phyloP scores from a whole-genome alignment of 345 rosid species.

The Brassica carinata region DNA sequence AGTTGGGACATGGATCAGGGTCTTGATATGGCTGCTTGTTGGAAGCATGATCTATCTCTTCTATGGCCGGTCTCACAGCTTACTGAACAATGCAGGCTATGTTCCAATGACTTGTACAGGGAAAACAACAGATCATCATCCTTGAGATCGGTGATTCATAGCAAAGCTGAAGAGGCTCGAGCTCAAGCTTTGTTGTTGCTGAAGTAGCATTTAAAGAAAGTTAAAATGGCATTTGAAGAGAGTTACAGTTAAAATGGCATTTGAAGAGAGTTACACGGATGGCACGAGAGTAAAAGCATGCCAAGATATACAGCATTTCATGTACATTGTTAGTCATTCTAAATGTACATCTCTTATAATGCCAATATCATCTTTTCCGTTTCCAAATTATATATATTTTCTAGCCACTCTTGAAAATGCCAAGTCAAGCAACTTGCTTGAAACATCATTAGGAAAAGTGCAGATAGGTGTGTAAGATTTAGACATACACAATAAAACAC shows the following conservation, averaged over 20 bases:
- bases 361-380: too few relatives aligned
- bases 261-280: slow-evolving; percentile 3
- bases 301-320: slow-evolving; percentile 13
- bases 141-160: slow-evolving; percentile 24
- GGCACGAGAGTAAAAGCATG: slow-evolving; percentile 12
- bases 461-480: slow-evolving; percentile 1
- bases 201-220: slow-evolving; percentile 12
- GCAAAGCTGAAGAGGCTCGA: slow-evolving; percentile 7
- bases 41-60: slow-evolving; percentile 55
- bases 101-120: slow-evolving; percentile 45
- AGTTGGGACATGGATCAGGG: slow-evolving; percentile 64
- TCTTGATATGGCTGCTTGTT: slow-evolving; percentile 61
- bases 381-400: too few relatives aligned
- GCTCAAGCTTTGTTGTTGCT: slow-evolving; percentile 28
- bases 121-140: slow-evolving; percentile 43
- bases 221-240: background rate
- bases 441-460: slow-evolving; percentile 1
- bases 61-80: slow-evolving; percentile 66
- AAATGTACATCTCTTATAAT: slow-evolving; percentile 3
- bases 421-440: background rate
- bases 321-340: slow-evolving; percentile 33
- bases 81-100: slow-evolving; percentile 44
- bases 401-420: too few relatives aligned
- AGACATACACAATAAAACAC: background rate
- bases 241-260: background rate